Evolutionary conservation across 495 filamentous ascomycete genomes (phyloP), one percentile per base, ranked within the genome.

Genomic region (Aspergillus heteromorphus): DNA sequence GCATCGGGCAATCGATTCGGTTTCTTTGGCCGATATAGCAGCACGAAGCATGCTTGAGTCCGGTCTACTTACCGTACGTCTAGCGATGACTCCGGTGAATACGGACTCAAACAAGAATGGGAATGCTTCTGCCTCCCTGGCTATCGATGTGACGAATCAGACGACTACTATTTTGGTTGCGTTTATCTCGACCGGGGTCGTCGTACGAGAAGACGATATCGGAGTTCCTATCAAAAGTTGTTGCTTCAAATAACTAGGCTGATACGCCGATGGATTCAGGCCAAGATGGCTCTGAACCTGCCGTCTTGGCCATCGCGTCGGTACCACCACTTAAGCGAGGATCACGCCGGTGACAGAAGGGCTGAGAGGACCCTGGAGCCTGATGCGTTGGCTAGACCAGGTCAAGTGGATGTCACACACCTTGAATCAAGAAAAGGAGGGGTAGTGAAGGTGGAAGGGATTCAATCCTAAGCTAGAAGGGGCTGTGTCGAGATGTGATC

Each of bases 1-100:
- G 19, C 40, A 40, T 55, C 48, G 54, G 51, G 55, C 51, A 51
- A 49, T 38, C n/a, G 13, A n/a, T n/a, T 38, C 13, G n/a, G 34
- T n/a, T 38, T 4, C 34, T 38, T 38, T 13, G 34, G 13, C n/a
- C 13, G 34, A 13, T 13, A 38, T n/a, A 27, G 23, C 23, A 27
- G 23, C 23, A 27, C 7, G 23, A 27, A 27, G 23, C 7, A 7
- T 27, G 23, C 23, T 27, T 3, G 23, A 27, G 23, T 7, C 23
- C 23, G 23, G 23, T 7, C 23, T 27, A 27, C 23, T 7, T 27
- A 27, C 23, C 23, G 23, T 27, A 27, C n/a, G n/a, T n/a, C n/a
- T n/a, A 27, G 23, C 7, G 23, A 27, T 27, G 4, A 27, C 23
- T 27, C n/a, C n/a, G 23, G 23, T 7, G 23, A 13, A 38, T 13